Evolutionary conservation across 495 filamentous ascomycete genomes (phyloP).

Genomic region (Aspergillus sclerotiicarbonarius): DNA sequence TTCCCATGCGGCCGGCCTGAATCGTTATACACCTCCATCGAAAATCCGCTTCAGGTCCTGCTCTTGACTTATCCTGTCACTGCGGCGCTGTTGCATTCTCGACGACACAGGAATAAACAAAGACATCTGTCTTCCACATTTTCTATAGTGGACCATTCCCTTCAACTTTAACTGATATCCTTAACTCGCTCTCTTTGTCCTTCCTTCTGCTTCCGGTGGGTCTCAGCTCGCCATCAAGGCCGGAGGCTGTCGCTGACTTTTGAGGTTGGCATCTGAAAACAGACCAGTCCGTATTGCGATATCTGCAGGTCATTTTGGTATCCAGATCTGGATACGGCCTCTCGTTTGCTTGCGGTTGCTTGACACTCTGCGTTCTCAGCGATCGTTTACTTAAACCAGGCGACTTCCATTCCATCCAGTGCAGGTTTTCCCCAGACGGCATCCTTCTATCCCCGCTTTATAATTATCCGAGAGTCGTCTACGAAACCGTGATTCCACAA

Average conservation of each 20-base stretch:
- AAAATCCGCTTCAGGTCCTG: background rate
- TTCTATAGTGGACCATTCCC: background rate
- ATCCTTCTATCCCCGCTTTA: conserved; percentile 29
- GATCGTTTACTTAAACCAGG: conserved; percentile 37
- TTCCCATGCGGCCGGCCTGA: conserved; percentile 1
- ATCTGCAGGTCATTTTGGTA: conserved; percentile 3
- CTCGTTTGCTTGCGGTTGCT: conserved; percentile 11
- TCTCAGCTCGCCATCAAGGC: background rate
- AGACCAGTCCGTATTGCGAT: conserved; percentile 9
- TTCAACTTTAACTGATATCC: background rate
- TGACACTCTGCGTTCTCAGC: background rate
- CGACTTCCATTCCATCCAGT: conserved; percentile 35
- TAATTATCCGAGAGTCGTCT: conserved; percentile 13
- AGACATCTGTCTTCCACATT: background rate
- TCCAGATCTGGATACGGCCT: conserved; percentile 2
- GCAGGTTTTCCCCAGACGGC: conserved; percentile 21
- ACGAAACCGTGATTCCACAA: conserved; percentile 24
- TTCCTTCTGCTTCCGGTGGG: conserved; percentile 8
- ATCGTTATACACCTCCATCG: background rate
- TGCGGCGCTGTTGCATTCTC: background rate
- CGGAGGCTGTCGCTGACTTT: background rate
- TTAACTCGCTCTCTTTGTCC: background rate
- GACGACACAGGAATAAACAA: background rate
- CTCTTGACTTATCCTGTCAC: background rate
- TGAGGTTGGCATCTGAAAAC: conserved; percentile 15